Evolutionary conservation across 139 green algal species (phyloP), one percentile per base, ranked within the genome.

Genomic region (Micractinium sp.): DNA sequence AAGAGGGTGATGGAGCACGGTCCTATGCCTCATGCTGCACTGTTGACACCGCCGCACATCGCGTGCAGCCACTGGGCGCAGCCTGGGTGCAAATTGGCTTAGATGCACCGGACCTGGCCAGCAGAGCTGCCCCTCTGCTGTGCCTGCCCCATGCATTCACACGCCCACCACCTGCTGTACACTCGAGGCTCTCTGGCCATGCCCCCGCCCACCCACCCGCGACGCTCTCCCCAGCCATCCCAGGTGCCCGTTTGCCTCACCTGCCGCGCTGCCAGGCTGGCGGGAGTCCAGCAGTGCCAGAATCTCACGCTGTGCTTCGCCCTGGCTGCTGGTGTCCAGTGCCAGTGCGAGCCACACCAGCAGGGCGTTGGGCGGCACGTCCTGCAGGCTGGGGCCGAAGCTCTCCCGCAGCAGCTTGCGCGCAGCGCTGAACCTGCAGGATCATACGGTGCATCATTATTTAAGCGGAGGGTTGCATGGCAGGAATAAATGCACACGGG

Each of bases 261-360:
- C 77, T 82, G 77, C 23, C 27, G 27, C 38, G 36, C 69, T 29
- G 31, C 35, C 47, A 12, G 85, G 85, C 41, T 85, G 86, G 41
- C 38, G 35, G 18, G n/a, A 69, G 31, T 82, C 69, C 66, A 92
- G 73, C 33, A 92, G 75, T 3, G 14, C 25, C 22, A 82, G 84
- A 20, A 92, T 76, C 19, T 87, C 56, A 3, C 69, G 66, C 73
- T 92, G 41, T 33, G 89, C 89, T 69, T 89, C 80, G 0, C 61
- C 19, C 22, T 36, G 35, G 19, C 82, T 36, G 0, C 87, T 56
- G 53, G 78, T 89, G 76, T 92, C 89, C 41, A 92, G 53, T 4
- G 89, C 89, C 27, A 92, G 85, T 1, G 89, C 87, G 33, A 92
- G 85, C 89, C 89, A 92, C 33, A 92, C 29, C 77, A 92, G 85